Evolutionary conservation across 768 basidiomycete species (phyloP), one percentile per base, ranked within the genome.

Genomic region (Hebeloma cylindrosporum): DNA sequence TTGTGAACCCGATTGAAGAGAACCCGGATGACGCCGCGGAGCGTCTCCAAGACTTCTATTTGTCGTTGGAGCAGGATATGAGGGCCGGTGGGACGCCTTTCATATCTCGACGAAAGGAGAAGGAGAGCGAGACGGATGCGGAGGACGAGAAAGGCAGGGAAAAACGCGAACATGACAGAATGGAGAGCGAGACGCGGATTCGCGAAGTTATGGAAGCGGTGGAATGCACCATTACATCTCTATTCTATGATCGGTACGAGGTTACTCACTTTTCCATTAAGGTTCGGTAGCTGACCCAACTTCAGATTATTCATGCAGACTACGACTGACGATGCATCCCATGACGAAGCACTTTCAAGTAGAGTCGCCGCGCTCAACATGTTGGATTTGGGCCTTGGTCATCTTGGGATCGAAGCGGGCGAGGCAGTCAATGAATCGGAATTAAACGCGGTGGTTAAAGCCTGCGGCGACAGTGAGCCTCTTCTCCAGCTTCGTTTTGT

Each of bases 301-400:
- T 37, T 7, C 35, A 94, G 92, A 44, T 56, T 96, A 3, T 96
- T 93, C 66, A 77, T 83, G 40, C 89, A 87, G 13, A 68, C 74
- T 3, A 62, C 68, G 1, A 73, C 82, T 2, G 78, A 79, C 14
- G 95, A 99, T 57, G 72, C 78, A 0, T 84, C 83, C 1, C 94
- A 96, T 60, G 93, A 99, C 60, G 90, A 91, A 56, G 87, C 91
- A 0, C 71, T 99, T 3, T 82, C 93, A 0, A 88, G 83, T 58
- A 82, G 94, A 4, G 83, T 97, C 11, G 91, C 92, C 10, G 94
- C 93, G 1, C 72, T 99, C 33, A 93, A 94, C 53, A 79, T 93
- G 74, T 73, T 98, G 1, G 95, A 97, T 62, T 71, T 99, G 0
- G 77, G 83, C 2, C 70, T 98, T 7, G 85, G 87, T 28, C 93